Evolutionary conservation across 1,139 yeast species (phyloP).

Genomic region (Tardiomyces digboiensis): DNA sequence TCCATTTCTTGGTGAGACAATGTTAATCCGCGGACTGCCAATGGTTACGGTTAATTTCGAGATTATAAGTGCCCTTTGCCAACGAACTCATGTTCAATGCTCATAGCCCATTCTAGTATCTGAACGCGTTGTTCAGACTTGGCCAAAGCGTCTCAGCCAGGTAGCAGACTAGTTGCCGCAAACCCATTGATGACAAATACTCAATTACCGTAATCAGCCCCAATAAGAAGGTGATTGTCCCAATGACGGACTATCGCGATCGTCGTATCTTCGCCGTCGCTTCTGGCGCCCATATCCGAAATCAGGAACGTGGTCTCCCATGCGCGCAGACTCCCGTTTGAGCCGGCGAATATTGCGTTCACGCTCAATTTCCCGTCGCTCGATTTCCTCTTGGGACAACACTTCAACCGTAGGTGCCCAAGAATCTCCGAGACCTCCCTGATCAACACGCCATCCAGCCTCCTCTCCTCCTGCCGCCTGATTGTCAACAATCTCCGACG

Average conservation of each 20-base stretch:
- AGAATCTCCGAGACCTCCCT: constrained; percentile 49
- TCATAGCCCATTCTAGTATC: too few species aligned
- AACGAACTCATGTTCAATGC: too few species aligned
- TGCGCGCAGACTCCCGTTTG: constrained; percentile 54
- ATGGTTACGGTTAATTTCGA: too few species aligned
- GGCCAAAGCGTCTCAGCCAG: too few species aligned
- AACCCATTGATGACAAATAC: too few species aligned
- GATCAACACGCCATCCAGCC: constrained; percentile 59
- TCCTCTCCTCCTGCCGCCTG: constrained; percentile 49
- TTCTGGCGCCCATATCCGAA: constrained; percentile 24
- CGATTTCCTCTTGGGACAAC: constrained; percentile 87
- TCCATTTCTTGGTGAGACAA: too few species aligned
- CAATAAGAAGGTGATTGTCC: neutral
- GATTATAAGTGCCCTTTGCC: too few species aligned
- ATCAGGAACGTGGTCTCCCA: constrained; percentile 18
- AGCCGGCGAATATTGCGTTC: constrained; percentile 86
- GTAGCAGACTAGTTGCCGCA: too few species aligned
- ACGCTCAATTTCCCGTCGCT: constrained; percentile 89
- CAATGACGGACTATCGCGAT: constrained; percentile 5
- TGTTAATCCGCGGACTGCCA: too few species aligned
- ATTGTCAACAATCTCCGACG: constrained; percentile 47
- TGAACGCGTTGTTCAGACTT: too few species aligned
- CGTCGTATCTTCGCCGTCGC: constrained; percentile 19
- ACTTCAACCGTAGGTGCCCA: constrained; percentile 91
- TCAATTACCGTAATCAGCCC: too few species aligned